Evolutionary conservation across 371 early-diverging fungal genomes (phyloP), one percentile per base, ranked within the genome.

Genomic region (Capniomyces stellatus): DNA sequence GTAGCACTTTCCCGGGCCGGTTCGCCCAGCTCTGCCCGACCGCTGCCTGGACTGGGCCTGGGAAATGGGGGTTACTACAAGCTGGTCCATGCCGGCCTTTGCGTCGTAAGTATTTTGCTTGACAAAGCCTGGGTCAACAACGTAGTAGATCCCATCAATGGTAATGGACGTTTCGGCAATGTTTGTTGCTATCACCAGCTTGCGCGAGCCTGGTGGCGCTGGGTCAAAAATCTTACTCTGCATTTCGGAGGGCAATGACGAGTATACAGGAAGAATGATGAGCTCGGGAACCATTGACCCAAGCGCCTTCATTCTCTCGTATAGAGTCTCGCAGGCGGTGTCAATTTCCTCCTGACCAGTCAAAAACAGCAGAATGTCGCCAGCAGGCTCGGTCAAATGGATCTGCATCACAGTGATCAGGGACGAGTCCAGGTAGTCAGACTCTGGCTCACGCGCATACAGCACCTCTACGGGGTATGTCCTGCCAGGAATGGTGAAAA

Each of bases 101-200:
- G 95, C 80, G 62, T 92, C 90, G 71, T 86, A 90, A n/a, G 84
- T 84, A 65, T 85, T 97, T 60, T 89, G 92, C 70, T 99, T 99
- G 52, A 89, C 92, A 64, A 96, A 90, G 4, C 98, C 98, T 39
- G 90, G 89, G 63, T 98, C 99, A 15, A 98, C 79, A 15, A 98
- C 98, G 62, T 96, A 98, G 58, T 83, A 90, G 52, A 99, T 88
- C 35, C 96, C 93, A 57, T 97, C 95, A 59, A 99, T 96, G 0
- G 99, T 99, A 51, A 98, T 84, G n/a, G 92, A 92, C 0, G 98
- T 98, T 66, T 99, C 99, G 23, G 97, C 95, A 64, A 98, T 96
- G 64, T 99, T 99, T 19, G 99, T 99, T 27, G 98, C 87, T 58
- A 99, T 82, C 31, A 99, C 92, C 13, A 93, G 82, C 69, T 98